These are phyloP conservation scores for Candida freyschussii DNA, from an alignment of 1,139 yeast genomes.

Conservation along the genomic window DNA sequence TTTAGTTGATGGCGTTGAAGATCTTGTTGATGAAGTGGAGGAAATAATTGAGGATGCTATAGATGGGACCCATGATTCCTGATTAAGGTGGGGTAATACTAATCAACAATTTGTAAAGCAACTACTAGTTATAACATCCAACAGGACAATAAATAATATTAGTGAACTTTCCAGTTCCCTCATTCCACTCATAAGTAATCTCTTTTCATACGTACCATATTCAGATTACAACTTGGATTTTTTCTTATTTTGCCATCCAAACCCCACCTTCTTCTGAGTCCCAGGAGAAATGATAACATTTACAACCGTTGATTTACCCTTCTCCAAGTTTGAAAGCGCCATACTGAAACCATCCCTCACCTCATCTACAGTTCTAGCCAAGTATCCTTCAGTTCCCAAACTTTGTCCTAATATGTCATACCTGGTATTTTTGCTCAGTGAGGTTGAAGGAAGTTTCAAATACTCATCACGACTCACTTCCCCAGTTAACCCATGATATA, in stretches of 20 bases:
- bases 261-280: conserved; percentile 45
- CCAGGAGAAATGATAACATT: conserved; percentile 58
- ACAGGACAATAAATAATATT: no score
- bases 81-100: no score
- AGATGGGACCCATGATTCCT: conserved; percentile 17
- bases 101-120: no score
- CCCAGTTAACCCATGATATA: conserved; percentile 52
- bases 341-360: conserved; percentile 33
- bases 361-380: conserved; percentile 38
- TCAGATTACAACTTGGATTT: conserved; percentile 15
- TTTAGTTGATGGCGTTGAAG: conserved; percentile 14
- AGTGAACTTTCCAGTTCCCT: no score
- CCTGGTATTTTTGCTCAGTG: conserved; percentile 47
- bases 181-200: no score
- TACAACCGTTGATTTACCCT: conserved; percentile 39
- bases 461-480: conserved; percentile 16
- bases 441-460: conserved; percentile 47
- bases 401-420: conserved; percentile 51
- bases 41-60: conserved; percentile 28
- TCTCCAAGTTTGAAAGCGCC: conserved; percentile 33
- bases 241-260: conserved; percentile 59
- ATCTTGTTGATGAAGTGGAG: conserved; percentile 29
- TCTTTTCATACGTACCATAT: no score
- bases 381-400: conserved; percentile 49
- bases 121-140: no score